Evolutionary conservation across 208 protist genomes (phyloP).

Genomic region (Trypanosomatidae sp.): DNA sequence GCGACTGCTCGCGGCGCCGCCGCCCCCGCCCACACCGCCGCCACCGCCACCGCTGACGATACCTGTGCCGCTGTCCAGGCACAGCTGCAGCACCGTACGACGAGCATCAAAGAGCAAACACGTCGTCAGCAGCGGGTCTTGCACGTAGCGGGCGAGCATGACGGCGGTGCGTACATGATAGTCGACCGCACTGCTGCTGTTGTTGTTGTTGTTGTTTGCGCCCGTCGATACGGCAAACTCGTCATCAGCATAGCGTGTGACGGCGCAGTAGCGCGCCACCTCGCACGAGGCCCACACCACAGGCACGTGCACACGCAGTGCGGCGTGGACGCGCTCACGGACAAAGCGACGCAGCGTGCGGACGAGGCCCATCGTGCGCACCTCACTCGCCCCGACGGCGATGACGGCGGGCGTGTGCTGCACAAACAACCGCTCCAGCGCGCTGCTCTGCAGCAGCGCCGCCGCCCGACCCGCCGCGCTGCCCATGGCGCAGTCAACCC

Average conservation of each 20-base stretch:
- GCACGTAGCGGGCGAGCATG: constrained; percentile 49
- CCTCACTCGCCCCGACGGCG: constrained; percentile 37
- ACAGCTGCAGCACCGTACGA: constrained; percentile 44
- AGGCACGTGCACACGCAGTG: constrained; percentile 26
- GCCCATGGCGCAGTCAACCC: constrained; percentile 47
- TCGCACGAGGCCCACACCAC: constrained; percentile 60
- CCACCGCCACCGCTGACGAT: constrained; percentile 2
- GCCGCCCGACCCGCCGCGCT: constrained; percentile 31
- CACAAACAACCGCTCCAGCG: constrained; percentile 49
- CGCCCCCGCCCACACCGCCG: not conserved
- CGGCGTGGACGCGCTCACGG: constrained; percentile 20
- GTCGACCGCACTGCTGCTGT: constrained; percentile 18
- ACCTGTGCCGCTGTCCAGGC: no score
- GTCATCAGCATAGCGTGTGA: constrained; percentile 24
- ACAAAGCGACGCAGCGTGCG: constrained; percentile 51
- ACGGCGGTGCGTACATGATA: constrained; percentile 19
- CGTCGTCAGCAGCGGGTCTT: constrained; percentile 56
- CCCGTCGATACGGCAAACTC: no score
- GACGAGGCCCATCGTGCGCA: constrained; percentile 29
- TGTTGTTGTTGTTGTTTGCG: no score
- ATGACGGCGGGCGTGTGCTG: constrained; percentile 53
- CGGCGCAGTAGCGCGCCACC: constrained; percentile 50
- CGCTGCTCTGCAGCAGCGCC: constrained; percentile 28
- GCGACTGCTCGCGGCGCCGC: constrained; percentile 3
- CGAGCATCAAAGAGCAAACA: constrained; percentile 55